Base-by-base conservation (phyloP, 129 eudicot genomes). In the Lactuca sativa region DNA sequence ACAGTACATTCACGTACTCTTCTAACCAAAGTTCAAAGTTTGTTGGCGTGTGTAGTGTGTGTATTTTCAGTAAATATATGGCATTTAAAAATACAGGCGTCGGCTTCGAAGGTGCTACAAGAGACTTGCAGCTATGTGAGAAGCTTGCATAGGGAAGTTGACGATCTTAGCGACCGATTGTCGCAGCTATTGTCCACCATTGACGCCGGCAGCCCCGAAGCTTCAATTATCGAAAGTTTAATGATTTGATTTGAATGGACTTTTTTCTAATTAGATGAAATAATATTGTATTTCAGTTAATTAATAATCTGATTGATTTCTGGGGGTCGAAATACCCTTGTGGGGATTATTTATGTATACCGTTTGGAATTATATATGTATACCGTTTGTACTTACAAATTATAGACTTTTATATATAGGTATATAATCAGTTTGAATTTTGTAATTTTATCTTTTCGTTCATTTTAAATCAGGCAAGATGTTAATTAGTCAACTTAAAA, bases 61-160 rank as follows among this genome's bases (percentile, higher is more conserved):
- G n/a, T 52, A 54, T 25, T 41, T 32, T 25, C 30, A 47, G 30
- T 25, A 37, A 56, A 2, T 47, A 36, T 33, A 41, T 17, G 40
- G 15, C 17, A 65, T 47, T 41, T n/a, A 36, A 51, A 4, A 1
- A 6, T 51, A 14, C 56, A 90, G 96, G 86, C 80, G 56, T 82
- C 91, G 2, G 96, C 96, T n/a, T 81, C 92, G 15, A 90, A 90
- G 67, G 95, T 86, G 70, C 72, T 90, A 9, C 86, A 86, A 49
- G 96, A 90, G 77, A 86, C 95, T 33, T 90, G 96, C 83, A 78
- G 80, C 69, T 89, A 89, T 43, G 82, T 89, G 25, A 82, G 92
- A 75, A 86, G 61, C 63, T 80, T 90, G 77, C 90, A 90, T 72
- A 81, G 74, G 37, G 96, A 90, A 74, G 80, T 90, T 70, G 95